phyloP scores from a whole-genome alignment of 2,329 filamentous ascomycete species.

The Fusarium nygamai region DNA sequence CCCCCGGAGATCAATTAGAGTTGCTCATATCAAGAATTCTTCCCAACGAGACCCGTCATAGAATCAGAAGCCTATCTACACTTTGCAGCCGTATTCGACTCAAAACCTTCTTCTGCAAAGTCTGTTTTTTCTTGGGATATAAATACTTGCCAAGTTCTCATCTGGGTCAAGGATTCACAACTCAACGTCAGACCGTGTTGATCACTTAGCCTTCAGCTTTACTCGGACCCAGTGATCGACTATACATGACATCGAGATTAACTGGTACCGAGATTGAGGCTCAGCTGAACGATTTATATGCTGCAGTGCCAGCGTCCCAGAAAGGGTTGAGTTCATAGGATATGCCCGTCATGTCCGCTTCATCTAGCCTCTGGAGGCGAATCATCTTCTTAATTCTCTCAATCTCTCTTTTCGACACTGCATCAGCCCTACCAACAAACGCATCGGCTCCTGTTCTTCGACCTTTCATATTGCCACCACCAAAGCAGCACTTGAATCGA shows the following conservation, averaged over 20 bases:
- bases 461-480: conserved; percentile 2
- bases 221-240: conserved; percentile 30
- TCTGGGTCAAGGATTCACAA: conserved; percentile 24
- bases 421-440: conserved; percentile 9
- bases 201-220: conserved; percentile 15
- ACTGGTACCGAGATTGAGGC: conserved; percentile 34
- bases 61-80: neutral
- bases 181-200: conserved; percentile 34
- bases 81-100: neutral
- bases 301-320: neutral
- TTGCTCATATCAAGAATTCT: neutral
- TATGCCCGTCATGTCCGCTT: conserved; percentile 18
- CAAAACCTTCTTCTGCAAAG: neutral
- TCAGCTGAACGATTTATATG: conserved; percentile 25
- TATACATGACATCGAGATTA: conserved; percentile 34
- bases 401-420: conserved; percentile 4
- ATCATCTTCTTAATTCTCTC: conserved; percentile 6
- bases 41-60: neutral
- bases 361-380: conserved; percentile 9
- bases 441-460: neutral
- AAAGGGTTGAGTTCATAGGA: neutral
- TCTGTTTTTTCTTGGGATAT: neutral
- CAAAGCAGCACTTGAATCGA: conserved; percentile 14
- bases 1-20: neutral
- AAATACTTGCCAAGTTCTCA: neutral